phyloP scores from a whole-genome alignment of 352 stramenopile species.

The Globisporangium nodosum region DNA sequence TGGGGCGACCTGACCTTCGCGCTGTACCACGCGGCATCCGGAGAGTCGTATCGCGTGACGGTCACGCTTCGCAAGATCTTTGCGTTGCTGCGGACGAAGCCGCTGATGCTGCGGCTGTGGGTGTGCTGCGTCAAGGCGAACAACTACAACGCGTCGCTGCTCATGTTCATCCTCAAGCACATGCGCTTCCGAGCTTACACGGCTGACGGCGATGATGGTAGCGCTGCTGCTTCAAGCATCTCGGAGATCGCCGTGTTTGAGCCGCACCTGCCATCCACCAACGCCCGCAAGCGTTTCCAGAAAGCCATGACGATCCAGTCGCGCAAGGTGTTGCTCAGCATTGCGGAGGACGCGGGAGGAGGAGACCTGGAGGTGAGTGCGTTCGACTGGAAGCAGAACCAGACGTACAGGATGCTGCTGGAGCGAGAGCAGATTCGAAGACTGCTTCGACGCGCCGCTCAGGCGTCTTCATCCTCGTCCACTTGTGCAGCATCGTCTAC shows the following conservation, averaged over 20 bases:
- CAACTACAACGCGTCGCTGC: constrained; percentile 38
- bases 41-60: constrained; percentile 24
- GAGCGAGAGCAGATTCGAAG: constrained; percentile 42
- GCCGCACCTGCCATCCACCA: neutral
- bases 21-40: constrained; percentile 41
- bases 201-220: neutral
- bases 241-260: constrained; percentile 5
- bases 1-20: constrained; percentile 63
- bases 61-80: constrained; percentile 34
- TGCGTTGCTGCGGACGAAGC: constrained; percentile 27
- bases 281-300: constrained; percentile 18
- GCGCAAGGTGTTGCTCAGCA: constrained; percentile 40
- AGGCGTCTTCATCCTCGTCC: no score
- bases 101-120: constrained; percentile 52
- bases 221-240: neutral
- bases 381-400: constrained; percentile 35
- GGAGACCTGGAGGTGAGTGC: constrained; percentile 41
- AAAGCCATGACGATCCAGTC: constrained; percentile 27
- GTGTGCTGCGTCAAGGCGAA: constrained; percentile 67
- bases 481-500: no score
- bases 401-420: constrained; percentile 36
- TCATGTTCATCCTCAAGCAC: constrained; percentile 39
- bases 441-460: constrained; percentile 15
- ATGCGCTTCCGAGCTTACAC: constrained; percentile 17
- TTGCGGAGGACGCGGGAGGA: constrained; percentile 20